phyloP scores from a whole-genome alignment of 2,329 filamentous ascomycete species.

The Endocalyx cinctus region DNA sequence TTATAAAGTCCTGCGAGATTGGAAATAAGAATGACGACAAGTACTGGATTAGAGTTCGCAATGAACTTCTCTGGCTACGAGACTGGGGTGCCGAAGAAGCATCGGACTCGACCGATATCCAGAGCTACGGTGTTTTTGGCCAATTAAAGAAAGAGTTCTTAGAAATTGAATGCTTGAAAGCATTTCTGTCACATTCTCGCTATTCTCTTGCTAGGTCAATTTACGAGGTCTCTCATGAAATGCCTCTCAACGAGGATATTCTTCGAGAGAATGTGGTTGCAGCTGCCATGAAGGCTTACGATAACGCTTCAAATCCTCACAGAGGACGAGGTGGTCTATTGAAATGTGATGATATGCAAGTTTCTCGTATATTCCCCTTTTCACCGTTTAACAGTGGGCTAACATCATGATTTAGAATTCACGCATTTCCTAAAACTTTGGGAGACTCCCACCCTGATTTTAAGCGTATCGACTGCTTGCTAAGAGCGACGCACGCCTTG shows the following conservation, averaged over 20 bases:
- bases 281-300: slow-evolving; percentile 66
- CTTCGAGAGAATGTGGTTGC: slow-evolving; percentile 59
- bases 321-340: slow-evolving; percentile 71
- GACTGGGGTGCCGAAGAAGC: slow-evolving; percentile 59
- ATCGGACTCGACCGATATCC: slow-evolving; percentile 17
- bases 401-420: slow-evolving; percentile 48
- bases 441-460: slow-evolving; percentile 44
- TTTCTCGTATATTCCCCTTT: slow-evolving; percentile 6
- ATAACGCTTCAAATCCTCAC: slow-evolving; percentile 79
- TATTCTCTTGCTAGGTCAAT: slow-evolving; percentile 61
- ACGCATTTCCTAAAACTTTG: slow-evolving; percentile 58
- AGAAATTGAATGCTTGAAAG: slow-evolving; percentile 67
- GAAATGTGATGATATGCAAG: slow-evolving; percentile 71
- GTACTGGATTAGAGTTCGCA: slow-evolving; percentile 58
- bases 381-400: too few species aligned
- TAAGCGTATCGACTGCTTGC: slow-evolving; percentile 56
- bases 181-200: slow-evolving; percentile 55
- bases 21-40: slow-evolving; percentile 56
- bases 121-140: slow-evolving; percentile 51
- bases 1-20: slow-evolving; percentile 51
- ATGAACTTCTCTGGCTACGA: slow-evolving; percentile 68
- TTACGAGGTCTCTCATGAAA: slow-evolving; percentile 48
- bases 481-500: slow-evolving; percentile 69
- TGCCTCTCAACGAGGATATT: slow-evolving; percentile 42
- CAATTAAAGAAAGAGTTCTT: slow-evolving; percentile 56